Conservation (phyloP, 345 rosid genomes). For the Iberis pinnata region DNA sequence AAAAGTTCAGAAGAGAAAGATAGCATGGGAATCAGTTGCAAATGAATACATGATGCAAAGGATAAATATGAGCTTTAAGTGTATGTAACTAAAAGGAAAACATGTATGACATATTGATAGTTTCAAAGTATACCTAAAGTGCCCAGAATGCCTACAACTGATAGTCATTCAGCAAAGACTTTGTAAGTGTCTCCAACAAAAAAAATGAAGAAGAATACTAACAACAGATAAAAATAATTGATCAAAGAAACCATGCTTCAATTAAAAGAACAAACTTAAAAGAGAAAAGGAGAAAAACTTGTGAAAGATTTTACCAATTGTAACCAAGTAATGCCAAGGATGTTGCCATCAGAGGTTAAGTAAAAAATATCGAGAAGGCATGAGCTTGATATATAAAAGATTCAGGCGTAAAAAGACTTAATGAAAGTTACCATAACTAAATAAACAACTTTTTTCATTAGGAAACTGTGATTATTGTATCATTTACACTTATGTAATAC, state of each 20-base stretch:
- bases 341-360: conserved; percentile 85
- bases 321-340: conserved; percentile 77
- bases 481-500: too few species aligned
- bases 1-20: neutral
- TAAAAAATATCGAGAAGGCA: conserved; percentile 89
- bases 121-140: conserved; percentile 58
- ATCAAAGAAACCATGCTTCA: conserved; percentile 14
- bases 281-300: neutral
- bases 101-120: neutral
- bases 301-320: conserved; percentile 54
- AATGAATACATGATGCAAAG: neutral
- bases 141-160: conserved; percentile 96
- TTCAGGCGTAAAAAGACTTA: too few species aligned
- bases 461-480: too few species aligned
- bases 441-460: too few species aligned
- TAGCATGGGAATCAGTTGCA: neutral
- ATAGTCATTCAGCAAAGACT: conserved; percentile 89
- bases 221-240: conserved; percentile 14
- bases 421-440: too few species aligned
- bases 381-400: conserved; percentile 94
- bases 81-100: neutral
- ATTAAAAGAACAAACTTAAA: too few species aligned
- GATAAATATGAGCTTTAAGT: neutral
- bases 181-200: conserved; percentile 99
- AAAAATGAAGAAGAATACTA: conserved; percentile 94